Evolutionary conservation across 176 grass and related monocot genomes (phyloP), one percentile per base, ranked within the genome.

Genomic region (Thinopyrum elongatum): DNA sequence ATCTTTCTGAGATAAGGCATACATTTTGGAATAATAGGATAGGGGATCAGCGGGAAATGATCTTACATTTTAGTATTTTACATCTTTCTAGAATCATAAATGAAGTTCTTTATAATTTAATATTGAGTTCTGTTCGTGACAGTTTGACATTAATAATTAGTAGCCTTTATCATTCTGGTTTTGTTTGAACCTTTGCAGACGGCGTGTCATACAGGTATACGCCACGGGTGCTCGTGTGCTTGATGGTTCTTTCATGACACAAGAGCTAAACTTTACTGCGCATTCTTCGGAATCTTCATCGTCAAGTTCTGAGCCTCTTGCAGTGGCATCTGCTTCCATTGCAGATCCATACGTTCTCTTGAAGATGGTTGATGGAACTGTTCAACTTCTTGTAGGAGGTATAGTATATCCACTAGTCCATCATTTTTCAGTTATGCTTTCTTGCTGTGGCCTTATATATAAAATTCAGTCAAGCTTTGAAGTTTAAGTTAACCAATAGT

Each of bases 191-290:
- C 78, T 92, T 62, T 87, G 61, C 83, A 98, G 96, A 86, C 87
- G 93, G 21, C 90, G 93, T 82, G 96, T 98, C 69, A 86, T 95
- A 65, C 96, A 98, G 75, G 82, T 98, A 69, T 98, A 89, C 84
- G 88, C 87, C 38, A 88, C 76, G 64, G 96, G 96, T 91, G 96
- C 96, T 79, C 96, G 93, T 90, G 90, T 98, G 67, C 93, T 98
- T 88, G 96, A 98, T 83, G 96, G 96, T 85, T 95, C 96, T 82
- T 98, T 95, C 83, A 98, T 98, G 96, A 98, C 96, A 80, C 93
- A 98, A 76, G 93, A 98, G 75, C 80, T 98, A 81, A 95, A 85
- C 87, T 92, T 98, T 81, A 84, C 77, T 35, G 65, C 83, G 7
- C 91, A 90, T 66, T 82, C 63, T 80, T 92, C 96, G 27, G 96